Base-by-base conservation (phyloP, 2,329 filamentous ascomycete genomes). In the Arthrobotrys conoides region DNA sequence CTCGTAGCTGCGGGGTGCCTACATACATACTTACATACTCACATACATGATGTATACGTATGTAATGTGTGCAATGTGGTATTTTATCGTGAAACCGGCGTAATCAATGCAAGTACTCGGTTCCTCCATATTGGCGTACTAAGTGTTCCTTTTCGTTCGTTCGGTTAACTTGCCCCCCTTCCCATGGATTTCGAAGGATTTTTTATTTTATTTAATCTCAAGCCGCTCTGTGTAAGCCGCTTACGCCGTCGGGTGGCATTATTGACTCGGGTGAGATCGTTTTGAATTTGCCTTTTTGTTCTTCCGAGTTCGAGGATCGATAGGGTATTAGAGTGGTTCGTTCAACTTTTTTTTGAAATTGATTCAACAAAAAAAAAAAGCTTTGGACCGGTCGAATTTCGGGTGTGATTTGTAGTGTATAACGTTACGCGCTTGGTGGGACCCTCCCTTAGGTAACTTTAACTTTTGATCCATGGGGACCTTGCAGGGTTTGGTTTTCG, bases 381-480 rank as follows among this genome's bases (percentile, higher is more conserved):
- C 22, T 57, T 38, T 57, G n/a, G 9, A 41, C 36, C 33, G 57
- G 57, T 61, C 36, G 55, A 59, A 59, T 59, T 59, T 59, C 55
- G 55, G 55, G 57, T 61, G 36, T 44, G 14, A n/a, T 41, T 38
- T 24, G 36, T 61, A 33, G 55, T 30, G 27, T 59, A 59, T 38
- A 59, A 59, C 53, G 53, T 59, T 59, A 59, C 30, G 30, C 18
- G 53, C 53, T 38, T 16, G 53, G 38, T 41, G 38, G 38, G 14
- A 41, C 38, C 38, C 3, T 12, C 5, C 14, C 38, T 41, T 14
- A 41, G 38, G 38, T 41, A 41, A 41, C 38, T 36, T 12, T 10
- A 8, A 38, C 36, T 22, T 30, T 30, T 6, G 6, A 30, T 6
- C 6, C 6, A 30, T 30, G 18, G 53, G 53, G 53, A 20, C 53